These are phyloP conservation scores for Lipomyces sp. DNA, from an alignment of 805 yeast genomes.

Conservation along the genomic window DNA sequence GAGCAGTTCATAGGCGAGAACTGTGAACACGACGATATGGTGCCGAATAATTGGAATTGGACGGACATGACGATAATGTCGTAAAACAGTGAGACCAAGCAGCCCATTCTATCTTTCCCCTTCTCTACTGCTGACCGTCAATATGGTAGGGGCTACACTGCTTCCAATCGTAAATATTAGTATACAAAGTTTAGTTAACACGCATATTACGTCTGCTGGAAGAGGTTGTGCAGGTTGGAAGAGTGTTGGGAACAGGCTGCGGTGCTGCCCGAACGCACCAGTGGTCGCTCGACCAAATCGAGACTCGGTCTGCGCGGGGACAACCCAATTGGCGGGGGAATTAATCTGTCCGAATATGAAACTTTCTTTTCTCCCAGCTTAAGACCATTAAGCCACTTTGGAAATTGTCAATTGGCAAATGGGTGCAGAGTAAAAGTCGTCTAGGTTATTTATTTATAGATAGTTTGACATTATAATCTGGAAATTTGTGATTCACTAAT, in stretches of 20 bases:
- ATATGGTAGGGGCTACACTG: not conserved
- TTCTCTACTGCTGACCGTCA: not conserved
- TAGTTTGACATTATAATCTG: too few species aligned
- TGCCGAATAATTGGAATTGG: not conserved
- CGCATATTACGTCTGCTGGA: not conserved
- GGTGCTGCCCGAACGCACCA: too few species aligned
- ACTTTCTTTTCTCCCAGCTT: too few species aligned
- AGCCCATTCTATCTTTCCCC: conserved; percentile 22
- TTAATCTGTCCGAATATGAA: too few species aligned
- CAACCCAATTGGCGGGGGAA: too few species aligned
- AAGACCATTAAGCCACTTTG: too few species aligned
- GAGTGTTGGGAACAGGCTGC: not conserved
- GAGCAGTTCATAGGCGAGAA: not conserved
- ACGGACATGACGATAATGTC: conserved; percentile 32
- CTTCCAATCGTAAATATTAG: not conserved
- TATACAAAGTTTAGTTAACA: not conserved
- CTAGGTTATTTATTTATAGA: too few species aligned
- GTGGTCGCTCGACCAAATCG: too few species aligned
- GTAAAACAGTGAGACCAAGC: conserved; percentile 31
- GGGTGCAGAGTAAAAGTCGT: too few species aligned
- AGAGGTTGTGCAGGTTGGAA: not conserved
- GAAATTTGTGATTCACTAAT: too few species aligned
- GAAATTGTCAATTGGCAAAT: too few species aligned
- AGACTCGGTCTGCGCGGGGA: too few species aligned
- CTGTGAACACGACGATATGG: not conserved